Base-by-base conservation (phyloP, 352 stramenopile genomes). In the Pythium plurisporium region DNA sequence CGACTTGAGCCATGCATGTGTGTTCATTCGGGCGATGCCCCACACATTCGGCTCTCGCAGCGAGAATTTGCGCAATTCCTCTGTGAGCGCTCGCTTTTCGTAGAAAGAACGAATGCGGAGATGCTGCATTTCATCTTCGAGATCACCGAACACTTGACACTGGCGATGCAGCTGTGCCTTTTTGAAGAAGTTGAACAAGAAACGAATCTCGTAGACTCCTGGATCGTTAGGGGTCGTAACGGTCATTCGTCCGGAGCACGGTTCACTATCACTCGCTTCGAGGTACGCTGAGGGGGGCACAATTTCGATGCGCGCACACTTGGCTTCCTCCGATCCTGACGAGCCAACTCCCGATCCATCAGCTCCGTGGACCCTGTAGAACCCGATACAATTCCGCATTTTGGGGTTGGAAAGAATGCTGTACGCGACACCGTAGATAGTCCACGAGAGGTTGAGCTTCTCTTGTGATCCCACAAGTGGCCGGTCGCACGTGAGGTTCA, bases 141-240 rank as follows among this genome's bases (percentile, higher is more conserved):
- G 65, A 4, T 70, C 54, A 1, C 76, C 73, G 58, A 84, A 84
- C 2, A 75, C 63, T 61, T 86, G 76, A 46, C 76, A 86, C 30
- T 81, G 72, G 4, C 76, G 72, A 66, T 86, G 76, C 0, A 86
- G 45, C 29, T 81, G 67, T 5, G 72, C 73, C 22, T 80, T 62
- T 46, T 81, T 79, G 46, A 83, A 86, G 42, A 82, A 84, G 44
- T 86, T 86, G 56, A 84, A 81, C 23, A 86, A 49, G 60, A 86
- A 86, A 0, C 73, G 76, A 19, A 86, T 74, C 48, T 86, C 76
- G 56, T 86, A 86, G 23, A 86, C 67, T 1, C 76, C 76, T 2
- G 73, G 72, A 27, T 86, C 73, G 8, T 55, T 62, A 11, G 76
- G 73, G 0, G 73, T 67, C 11, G 54, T 75, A 1, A 79, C 72